A percentile compares a stretch with the other conserved stretches of the same genome.
Evolutionary conservation across 2,329 filamentous ascomycete species (phyloP).

Genomic region (Fusarium haematococcum): DNA sequence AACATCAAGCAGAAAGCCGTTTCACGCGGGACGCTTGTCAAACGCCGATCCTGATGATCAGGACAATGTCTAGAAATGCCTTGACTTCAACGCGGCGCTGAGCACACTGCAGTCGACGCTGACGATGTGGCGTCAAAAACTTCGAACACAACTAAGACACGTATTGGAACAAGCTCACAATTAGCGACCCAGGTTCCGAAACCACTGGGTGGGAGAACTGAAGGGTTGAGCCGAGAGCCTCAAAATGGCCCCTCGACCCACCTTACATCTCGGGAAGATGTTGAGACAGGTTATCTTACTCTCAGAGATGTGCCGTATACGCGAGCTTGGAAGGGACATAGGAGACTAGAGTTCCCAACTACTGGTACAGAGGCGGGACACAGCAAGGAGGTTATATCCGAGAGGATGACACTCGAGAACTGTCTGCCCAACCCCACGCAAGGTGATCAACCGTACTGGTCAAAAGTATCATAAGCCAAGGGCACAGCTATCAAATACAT

Average conservation of each 20-base stretch:
- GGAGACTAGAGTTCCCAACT: background rate
- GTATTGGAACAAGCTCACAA: constrained; percentile 27
- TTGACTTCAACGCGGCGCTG: background rate
- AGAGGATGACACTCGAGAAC: background rate
- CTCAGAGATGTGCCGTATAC: background rate
- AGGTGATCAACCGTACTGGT: background rate
- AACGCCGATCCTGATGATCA: constrained; percentile 30
- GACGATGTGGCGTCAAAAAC: background rate
- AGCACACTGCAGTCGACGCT: background rate
- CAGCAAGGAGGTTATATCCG: background rate
- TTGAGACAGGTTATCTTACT: constrained; percentile 1
- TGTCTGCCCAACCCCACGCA: background rate
- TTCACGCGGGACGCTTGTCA: background rate
- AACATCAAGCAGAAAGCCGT: background rate
- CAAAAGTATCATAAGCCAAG: background rate
- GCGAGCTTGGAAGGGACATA: background rate
- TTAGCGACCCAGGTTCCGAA: constrained; percentile 5
- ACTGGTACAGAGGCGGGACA: background rate
- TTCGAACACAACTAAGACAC: constrained; percentile 31
- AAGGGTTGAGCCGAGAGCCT: constrained; percentile 1
- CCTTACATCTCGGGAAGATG: constrained; percentile 3
- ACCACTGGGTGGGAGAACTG: background rate
- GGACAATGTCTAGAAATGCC: background rate
- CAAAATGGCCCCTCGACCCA: constrained; percentile 15
- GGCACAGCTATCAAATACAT: background rate